Percentiles rank a stretch among this genome's conserved stretches.
These are phyloP conservation scores for Berberis vulgaris DNA, from an alignment of 164 flowering plant genomes.

Conservation along the genomic window DNA sequence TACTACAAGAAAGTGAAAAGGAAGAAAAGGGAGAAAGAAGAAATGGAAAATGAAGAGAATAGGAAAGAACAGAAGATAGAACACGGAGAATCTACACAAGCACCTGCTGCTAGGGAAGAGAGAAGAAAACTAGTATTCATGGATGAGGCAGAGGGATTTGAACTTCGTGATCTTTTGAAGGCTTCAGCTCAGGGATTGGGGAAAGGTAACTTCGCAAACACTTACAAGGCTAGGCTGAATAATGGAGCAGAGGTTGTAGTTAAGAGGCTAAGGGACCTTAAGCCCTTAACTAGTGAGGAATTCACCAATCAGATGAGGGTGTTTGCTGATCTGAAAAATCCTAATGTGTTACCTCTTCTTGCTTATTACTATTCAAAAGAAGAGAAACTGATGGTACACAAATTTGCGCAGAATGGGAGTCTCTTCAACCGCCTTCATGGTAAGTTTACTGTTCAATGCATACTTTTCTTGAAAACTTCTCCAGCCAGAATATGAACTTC, in stretches of 20 bases:
- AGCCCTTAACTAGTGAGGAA: constrained; percentile 32
- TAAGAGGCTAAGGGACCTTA: constrained; percentile 49
- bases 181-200: constrained; percentile 70
- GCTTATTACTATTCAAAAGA: constrained; percentile 49
- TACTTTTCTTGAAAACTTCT: background rate
- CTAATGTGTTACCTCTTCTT: constrained; percentile 48
- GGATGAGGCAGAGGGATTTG: constrained; percentile 20
- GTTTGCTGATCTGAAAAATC: constrained; percentile 39
- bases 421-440: constrained; percentile 50
- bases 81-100: background rate
- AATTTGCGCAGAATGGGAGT: constrained; percentile 39
- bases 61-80: background rate
- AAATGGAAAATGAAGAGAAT: background rate
- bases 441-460: constrained; percentile 9
- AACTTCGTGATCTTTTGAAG: constrained; percentile 43
- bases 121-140: constrained; percentile 34
- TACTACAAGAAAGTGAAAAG: constrained; percentile 27
- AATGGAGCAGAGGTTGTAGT: constrained; percentile 37
- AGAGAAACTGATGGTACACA: constrained; percentile 54
- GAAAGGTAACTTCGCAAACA: constrained; percentile 46
- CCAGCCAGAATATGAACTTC: too few species aligned
- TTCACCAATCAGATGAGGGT: constrained; percentile 31
- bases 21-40: constrained; percentile 4
- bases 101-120: constrained; percentile 11
- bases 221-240: constrained; percentile 40